These are phyloP conservation scores for Solanum medicagineum DNA, from an alignment of 257 asterid species.

Conservation along the genomic window DNA sequence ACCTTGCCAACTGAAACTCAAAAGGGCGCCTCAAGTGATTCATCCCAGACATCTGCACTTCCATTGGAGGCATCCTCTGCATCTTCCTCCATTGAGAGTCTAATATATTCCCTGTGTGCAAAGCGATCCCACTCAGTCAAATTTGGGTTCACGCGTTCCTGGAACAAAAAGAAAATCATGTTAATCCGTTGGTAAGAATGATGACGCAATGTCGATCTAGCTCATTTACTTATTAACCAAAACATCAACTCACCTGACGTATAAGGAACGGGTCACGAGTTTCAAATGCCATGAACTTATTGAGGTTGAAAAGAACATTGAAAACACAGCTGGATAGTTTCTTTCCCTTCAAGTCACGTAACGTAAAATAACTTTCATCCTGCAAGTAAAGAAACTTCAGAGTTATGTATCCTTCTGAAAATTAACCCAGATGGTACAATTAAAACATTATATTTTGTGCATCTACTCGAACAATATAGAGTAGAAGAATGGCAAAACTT, in stretches of 20 bases:
- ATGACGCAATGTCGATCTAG: not conserved
- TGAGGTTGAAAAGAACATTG: constrained; percentile 90
- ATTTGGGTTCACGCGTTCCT: constrained; percentile 98
- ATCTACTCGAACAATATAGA: not conserved
- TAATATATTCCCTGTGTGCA: constrained; percentile 95
- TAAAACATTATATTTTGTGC: not conserved
- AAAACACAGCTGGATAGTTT: constrained; percentile 84
- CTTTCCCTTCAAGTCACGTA: constrained; percentile 79
- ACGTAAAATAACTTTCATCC: constrained; percentile 67
- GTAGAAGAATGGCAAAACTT: not conserved
- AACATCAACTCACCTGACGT: constrained; percentile 61
- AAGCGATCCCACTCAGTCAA: constrained; percentile 99
- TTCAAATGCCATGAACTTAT: constrained; percentile 98
- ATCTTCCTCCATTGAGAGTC: constrained; percentile 99
- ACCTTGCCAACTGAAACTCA: constrained; percentile 49
- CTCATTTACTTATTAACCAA: not conserved
- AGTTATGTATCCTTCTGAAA: not conserved
- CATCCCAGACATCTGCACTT: constrained; percentile 99
- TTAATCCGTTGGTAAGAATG: not conserved
- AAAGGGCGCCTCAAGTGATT: constrained; percentile 97
- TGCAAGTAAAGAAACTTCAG: constrained; percentile 24
- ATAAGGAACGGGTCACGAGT: constrained; percentile 96
- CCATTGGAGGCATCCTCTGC: constrained; percentile 99
- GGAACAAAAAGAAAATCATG: constrained; percentile 12
- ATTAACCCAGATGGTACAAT: not conserved